phyloP scores from a whole-genome alignment of 139 green algal genomes.

The Chlorella vulgaris region DNA sequence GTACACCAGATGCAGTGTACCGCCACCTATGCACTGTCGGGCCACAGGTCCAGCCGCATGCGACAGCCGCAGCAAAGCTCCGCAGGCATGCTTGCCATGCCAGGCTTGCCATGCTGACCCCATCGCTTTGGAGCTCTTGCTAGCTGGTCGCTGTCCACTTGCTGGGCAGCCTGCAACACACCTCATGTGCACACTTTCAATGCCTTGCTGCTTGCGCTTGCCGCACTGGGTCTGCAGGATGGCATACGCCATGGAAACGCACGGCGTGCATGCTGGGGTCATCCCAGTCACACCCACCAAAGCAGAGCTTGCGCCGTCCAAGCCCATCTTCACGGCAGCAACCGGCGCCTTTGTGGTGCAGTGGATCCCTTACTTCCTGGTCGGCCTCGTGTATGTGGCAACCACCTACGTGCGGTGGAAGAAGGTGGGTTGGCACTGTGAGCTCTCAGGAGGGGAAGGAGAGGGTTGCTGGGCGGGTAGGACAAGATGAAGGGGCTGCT shows the following conservation, averaged over 20 bases:
- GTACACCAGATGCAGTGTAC: not conserved
- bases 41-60: too few species aligned
- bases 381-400: conserved; percentile 54
- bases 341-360: conserved; percentile 21
- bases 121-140: too few species aligned
- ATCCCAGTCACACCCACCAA: conserved; percentile 24
- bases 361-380: conserved; percentile 46
- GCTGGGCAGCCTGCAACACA: too few species aligned
- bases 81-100: too few species aligned
- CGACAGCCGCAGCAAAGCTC: too few species aligned
- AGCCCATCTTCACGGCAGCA: conserved; percentile 4
- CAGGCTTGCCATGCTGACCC: too few species aligned
- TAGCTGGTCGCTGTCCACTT: too few species aligned
- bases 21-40: too few species aligned
- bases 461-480: not conserved
- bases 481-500: not conserved
- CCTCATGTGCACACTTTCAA: too few species aligned
- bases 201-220: too few species aligned
- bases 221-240: too few species aligned
- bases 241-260: conserved; percentile 70
- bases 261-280: conserved; percentile 52
- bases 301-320: conserved; percentile 31
- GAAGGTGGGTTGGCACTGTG: too few species aligned
- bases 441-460: not conserved
- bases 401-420: conserved; percentile 44